Evolutionary conservation across 2,329 filamentous ascomycete genomes (phyloP).

Genomic region (Ophiostoma sp.): DNA sequence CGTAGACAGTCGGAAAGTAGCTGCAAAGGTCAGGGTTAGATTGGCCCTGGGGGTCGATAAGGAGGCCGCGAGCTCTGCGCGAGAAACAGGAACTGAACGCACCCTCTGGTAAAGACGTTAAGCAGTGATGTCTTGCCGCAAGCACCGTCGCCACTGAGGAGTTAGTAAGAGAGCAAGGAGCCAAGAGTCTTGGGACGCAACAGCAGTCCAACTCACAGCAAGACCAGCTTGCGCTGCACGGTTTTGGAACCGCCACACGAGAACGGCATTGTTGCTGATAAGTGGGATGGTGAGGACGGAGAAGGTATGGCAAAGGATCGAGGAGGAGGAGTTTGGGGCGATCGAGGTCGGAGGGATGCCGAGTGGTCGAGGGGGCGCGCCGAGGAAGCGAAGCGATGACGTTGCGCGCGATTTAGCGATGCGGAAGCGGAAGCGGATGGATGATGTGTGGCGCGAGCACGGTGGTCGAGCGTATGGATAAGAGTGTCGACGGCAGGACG

Average conservation of each 20-base stretch:
- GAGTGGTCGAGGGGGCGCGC: not conserved
- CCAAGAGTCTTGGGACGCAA: slow-evolving; percentile 7
- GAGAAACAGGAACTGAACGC: slow-evolving; percentile 34
- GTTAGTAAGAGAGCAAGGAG: slow-evolving; percentile 9
- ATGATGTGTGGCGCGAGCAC: not conserved
- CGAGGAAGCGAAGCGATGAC: not conserved
- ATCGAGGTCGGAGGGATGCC: not conserved
- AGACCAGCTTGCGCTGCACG: slow-evolving; percentile 91
- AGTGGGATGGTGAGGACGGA: not conserved
- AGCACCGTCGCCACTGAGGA: slow-evolving; percentile 78
- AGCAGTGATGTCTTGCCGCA: slow-evolving; percentile 94
- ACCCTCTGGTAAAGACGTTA: slow-evolving; percentile 98
- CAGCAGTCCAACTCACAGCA: slow-evolving; percentile 58
- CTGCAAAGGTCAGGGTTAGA: slow-evolving; percentile 39
- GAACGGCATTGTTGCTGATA: slow-evolving; percentile 37
- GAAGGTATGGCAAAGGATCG: not conserved
- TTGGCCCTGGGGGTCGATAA: not conserved
- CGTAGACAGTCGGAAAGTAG: slow-evolving; percentile 97
- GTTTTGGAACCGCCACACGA: slow-evolving; percentile 72
- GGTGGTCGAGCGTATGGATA: not conserved
- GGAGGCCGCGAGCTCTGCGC: no score
- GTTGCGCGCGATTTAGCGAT: slow-evolving; percentile 7
- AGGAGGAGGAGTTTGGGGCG: no score
- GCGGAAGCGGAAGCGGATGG: not conserved
- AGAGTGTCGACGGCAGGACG: not conserved